Conservation (phyloP, 805 yeast genomes). For the Saccharomycopsis selenospora region DNA sequence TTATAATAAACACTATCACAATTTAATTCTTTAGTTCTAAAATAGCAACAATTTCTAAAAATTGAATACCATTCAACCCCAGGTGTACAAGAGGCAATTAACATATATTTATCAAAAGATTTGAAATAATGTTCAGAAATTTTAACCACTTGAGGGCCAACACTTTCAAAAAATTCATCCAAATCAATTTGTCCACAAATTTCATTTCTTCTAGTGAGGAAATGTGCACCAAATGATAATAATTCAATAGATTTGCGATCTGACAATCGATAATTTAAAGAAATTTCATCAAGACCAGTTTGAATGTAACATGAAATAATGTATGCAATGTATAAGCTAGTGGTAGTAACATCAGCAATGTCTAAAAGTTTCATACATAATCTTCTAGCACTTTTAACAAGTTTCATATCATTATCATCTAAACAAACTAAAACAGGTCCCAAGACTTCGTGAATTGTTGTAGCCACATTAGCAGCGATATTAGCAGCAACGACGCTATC, state of each 20-base stretch:
- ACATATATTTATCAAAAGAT: slow-evolving; percentile 15
- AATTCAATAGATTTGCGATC: slow-evolving; percentile 15
- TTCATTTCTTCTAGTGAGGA: slow-evolving; percentile 10
- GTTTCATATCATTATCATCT: slow-evolving; percentile 17
- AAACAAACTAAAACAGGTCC: slow-evolving; percentile 15
- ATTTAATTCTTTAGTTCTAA: slow-evolving; percentile 6
- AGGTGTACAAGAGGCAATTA: slow-evolving; percentile 14
- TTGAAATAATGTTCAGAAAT: slow-evolving; percentile 2
- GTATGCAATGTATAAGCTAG: slow-evolving; percentile 13
- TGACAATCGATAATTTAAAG: slow-evolving; percentile 6
- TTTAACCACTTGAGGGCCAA: slow-evolving; percentile 14
- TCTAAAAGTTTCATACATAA: slow-evolving; percentile 14
- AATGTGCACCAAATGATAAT: slow-evolving; percentile 12
- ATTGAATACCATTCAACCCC: slow-evolving; percentile 15
- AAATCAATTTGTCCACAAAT: slow-evolving; percentile 9
- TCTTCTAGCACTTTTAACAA: slow-evolving; percentile 17
- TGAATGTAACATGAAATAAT: slow-evolving; percentile 18
- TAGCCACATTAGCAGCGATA: neutral
- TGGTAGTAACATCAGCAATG: slow-evolving; percentile 8
- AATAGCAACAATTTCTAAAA: slow-evolving; percentile 5
- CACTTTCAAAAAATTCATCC: slow-evolving; percentile 14
- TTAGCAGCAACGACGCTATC: neutral
- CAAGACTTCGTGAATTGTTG: slow-evolving; percentile 10
- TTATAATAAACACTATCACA: neutral
- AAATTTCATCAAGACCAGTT: slow-evolving; percentile 17